These are phyloP conservation scores for Fonsecaea nubica DNA, from an alignment of 2,329 filamentous ascomycete species.

Conservation along the genomic window DNA sequence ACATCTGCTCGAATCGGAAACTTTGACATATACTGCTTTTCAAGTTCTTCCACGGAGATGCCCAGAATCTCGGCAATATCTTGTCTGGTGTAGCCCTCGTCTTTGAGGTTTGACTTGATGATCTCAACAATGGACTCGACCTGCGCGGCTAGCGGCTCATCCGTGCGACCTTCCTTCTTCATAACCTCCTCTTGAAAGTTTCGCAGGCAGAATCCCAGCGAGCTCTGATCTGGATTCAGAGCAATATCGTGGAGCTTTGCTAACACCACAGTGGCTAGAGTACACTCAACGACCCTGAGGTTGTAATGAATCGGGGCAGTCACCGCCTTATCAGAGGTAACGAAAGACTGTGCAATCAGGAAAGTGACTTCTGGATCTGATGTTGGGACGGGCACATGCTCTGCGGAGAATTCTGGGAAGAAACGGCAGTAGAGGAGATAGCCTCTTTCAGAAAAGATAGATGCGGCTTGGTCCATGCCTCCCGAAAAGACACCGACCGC, in stretches of 20 bases:
- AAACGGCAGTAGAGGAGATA: constrained; percentile 91
- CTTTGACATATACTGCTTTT: constrained; percentile 79
- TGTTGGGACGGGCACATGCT: constrained; percentile 80
- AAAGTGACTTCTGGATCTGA: constrained; percentile 86
- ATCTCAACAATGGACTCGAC: constrained; percentile 75
- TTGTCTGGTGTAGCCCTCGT: constrained; percentile 85
- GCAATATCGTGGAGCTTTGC: constrained; percentile 66
- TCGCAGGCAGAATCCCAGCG: constrained; percentile 80
- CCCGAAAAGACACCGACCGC: constrained; percentile 96
- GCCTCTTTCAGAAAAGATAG: constrained; percentile 86
- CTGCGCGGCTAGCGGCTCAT: constrained; percentile 67
- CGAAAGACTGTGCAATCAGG: constrained; percentile 91
- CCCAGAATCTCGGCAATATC: constrained; percentile 78
- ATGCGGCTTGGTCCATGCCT: constrained; percentile 97
- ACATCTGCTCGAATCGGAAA: constrained; percentile 87
- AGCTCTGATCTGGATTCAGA: constrained; percentile 78
- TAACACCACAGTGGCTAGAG: constrained; percentile 76
- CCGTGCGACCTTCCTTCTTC: constrained; percentile 54
- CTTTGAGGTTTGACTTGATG: constrained; percentile 72
- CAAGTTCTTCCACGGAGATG: constrained; percentile 72
- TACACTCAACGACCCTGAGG: constrained; percentile 93
- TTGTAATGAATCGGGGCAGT: constrained; percentile 96
- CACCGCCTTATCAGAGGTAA: constrained; percentile 91
- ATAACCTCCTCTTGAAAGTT: constrained; percentile 89
- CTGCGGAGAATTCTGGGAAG: constrained; percentile 75